These are phyloP conservation scores for Micractinium sp. DNA, from an alignment of 139 green algal genomes.

Conservation along the genomic window DNA sequence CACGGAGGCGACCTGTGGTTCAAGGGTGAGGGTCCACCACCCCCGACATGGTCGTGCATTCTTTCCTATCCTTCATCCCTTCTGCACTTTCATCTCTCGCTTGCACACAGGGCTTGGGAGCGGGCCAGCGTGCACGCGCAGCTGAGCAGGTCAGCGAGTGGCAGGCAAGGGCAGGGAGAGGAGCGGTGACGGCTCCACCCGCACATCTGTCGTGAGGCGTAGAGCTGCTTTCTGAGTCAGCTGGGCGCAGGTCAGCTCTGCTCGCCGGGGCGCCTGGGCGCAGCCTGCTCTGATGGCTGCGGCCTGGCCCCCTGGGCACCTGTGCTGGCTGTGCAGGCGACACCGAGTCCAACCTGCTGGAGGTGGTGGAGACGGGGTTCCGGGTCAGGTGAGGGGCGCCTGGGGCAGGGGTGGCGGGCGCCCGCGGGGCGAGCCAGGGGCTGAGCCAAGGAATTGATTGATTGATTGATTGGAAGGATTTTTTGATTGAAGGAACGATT, in stretches of 20 bases:
- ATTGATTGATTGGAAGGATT: too few relatives aligned
- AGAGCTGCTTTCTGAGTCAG: not conserved
- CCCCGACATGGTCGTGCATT: too few relatives aligned
- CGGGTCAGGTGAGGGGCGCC: conserved; percentile 12
- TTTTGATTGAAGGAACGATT: too few relatives aligned
- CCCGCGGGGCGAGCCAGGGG: too few relatives aligned
- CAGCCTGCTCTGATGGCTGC: not conserved
- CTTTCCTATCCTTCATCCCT: too few relatives aligned
- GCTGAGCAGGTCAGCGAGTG: too few relatives aligned
- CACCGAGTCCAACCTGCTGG: conserved; percentile 29
- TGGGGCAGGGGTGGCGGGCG: not conserved
- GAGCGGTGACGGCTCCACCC: too few relatives aligned
- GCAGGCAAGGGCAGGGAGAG: too few relatives aligned
- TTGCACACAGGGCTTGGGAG: not conserved
- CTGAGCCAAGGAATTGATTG: too few relatives aligned
- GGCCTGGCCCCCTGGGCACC: too few relatives aligned
- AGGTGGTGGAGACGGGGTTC: conserved; percentile 43
- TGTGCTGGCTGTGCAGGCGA: conserved; percentile 16
- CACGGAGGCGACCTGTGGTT: conserved; percentile 51
- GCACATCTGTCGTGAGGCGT: not conserved
- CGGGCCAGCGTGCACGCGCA: too few relatives aligned
- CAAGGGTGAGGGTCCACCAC: conserved; percentile 27
- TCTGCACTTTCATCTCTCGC: too few relatives aligned
- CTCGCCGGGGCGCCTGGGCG: not conserved
- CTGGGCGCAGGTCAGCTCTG: not conserved